These are phyloP conservation scores for Mortierella sp. DNA, from an alignment of 371 early-diverging fungal genomes.

Conservation along the genomic window DNA sequence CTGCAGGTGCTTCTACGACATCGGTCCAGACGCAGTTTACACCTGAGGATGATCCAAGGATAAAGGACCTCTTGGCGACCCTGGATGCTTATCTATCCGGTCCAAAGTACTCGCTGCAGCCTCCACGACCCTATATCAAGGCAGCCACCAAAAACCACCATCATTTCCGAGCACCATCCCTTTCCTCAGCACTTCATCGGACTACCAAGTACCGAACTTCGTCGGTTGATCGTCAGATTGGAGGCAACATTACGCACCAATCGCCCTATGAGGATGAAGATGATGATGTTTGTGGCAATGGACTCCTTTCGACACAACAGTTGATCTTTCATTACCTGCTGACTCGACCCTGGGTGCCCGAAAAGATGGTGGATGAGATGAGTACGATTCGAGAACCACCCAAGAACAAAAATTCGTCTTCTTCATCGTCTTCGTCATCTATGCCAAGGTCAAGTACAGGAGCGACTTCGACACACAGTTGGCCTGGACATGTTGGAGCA, in stretches of 20 bases:
- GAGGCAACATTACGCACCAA: conserved; percentile 56
- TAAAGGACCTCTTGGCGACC: conserved; percentile 60
- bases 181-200: conserved; percentile 63
- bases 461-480: conserved; percentile 40
- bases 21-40: conserved; percentile 22
- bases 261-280: conserved; percentile 55
- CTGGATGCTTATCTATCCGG: conserved; percentile 71
- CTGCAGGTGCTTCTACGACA: conserved; percentile 3
- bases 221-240: conserved; percentile 49
- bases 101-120: conserved; percentile 66
- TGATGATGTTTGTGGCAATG: conserved; percentile 50
- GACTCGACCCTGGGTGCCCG: conserved; percentile 68
- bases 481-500: conserved; percentile 27
- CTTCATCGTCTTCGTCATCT: conserved; percentile 4
- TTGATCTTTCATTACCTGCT: conserved; percentile 77
- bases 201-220: conserved; percentile 63
- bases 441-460: conserved; percentile 19
- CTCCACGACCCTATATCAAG: conserved; percentile 63
- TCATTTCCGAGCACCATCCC: conserved; percentile 55
- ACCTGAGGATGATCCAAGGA: conserved; percentile 63
- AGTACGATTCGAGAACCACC: conserved; percentile 75
- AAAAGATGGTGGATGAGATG: conserved; percentile 81
- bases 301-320: conserved; percentile 50
- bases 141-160: conserved; percentile 63
- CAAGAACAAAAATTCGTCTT: conserved; percentile 50